phyloP scores from a whole-genome alignment of 352 stramenopile species.

The Phytopythium vexans region DNA sequence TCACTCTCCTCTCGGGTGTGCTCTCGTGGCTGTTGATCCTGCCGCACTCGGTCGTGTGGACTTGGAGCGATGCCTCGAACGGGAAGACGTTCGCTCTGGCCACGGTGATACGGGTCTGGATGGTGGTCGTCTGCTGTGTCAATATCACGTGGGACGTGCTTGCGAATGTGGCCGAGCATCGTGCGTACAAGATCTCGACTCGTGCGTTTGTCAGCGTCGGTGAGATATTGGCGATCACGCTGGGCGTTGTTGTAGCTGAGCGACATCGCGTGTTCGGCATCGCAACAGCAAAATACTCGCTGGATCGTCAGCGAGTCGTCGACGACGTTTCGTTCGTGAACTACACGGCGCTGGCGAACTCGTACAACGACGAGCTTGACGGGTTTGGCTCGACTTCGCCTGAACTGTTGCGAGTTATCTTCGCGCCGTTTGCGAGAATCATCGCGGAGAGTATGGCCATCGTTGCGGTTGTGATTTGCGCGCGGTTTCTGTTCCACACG shows the following conservation, averaged over 20 bases:
- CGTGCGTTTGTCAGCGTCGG: slow-evolving; percentile 33
- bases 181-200: slow-evolving; percentile 36
- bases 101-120: slow-evolving; percentile 40
- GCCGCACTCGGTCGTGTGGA: slow-evolving; percentile 45
- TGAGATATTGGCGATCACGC: slow-evolving; percentile 32
- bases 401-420: slow-evolving; percentile 21
- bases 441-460: slow-evolving; percentile 25
- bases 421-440: slow-evolving; percentile 29
- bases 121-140: slow-evolving; percentile 36
- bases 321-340: slow-evolving; percentile 29
- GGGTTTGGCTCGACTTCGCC: slow-evolving; percentile 27
- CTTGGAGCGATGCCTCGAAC: slow-evolving; percentile 25
- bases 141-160: slow-evolving; percentile 34
- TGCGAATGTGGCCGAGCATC: slow-evolving; percentile 25
- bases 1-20: slow-evolving; percentile 38
- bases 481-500: too few species aligned
- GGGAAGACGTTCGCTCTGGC: slow-evolving; percentile 28
- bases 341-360: slow-evolving; percentile 32
- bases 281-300: slow-evolving; percentile 22
- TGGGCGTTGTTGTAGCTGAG: slow-evolving; percentile 22
- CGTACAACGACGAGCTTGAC: slow-evolving; percentile 52
- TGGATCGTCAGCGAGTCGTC: slow-evolving; percentile 33
- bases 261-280: slow-evolving; percentile 22
- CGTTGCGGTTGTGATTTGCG: slow-evolving; percentile 11
- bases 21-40: slow-evolving; percentile 52